Evolutionary conservation across 1,284 basidiomycete species (phyloP), one percentile per base, ranked within the genome.

Genomic region (Boletus mariae): DNA sequence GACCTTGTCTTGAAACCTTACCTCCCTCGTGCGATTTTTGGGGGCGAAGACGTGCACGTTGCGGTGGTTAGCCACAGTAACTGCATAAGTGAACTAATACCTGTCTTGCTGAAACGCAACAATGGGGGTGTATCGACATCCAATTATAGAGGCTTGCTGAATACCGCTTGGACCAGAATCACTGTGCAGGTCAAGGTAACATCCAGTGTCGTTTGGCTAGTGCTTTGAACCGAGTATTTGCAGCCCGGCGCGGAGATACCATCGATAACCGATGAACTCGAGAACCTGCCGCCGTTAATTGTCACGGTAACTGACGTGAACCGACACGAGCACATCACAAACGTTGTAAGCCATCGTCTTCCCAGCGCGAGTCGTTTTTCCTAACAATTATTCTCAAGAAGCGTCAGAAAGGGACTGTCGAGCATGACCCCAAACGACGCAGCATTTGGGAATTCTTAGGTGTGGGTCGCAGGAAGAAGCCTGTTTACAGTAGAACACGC

Each of bases 31-130:
- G 73, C 76, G 0, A 73, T 72, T 40, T 64, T 56, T 53, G 29
- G 29, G 29, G 29, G 10, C 29, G 70, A 67, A 45, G 73, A 72
- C 26, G 67, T 79, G 7, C 82, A 90, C 60, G 68, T 93, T 35
- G 86, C 84, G 2, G 67, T 94, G 44, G 85, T 92, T 31, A 91
- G 90, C 67, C 91, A 94, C 66, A 90, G 92, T 0, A 69, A 92
- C 40, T 87, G 84, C 66, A 86, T 94, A 40, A 77, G 78, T 49
- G 87, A 91, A 67, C 68, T 86, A 20, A 65, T 87, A 11, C 71
- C 74, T 23, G 77, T 76, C 20, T 63, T 89, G 46, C 59, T 82
- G 51, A 72, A 69, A 57, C 73, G 67, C 58, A 73, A 76, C 55
- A 66, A 68, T n/a, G 68, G 69, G 1, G 54, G 61, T 12, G 60